Evolutionary conservation across 495 filamentous ascomycete genomes (phyloP), one percentile per base, ranked within the genome.

Genomic region (Aspergillus egyptiacus): DNA sequence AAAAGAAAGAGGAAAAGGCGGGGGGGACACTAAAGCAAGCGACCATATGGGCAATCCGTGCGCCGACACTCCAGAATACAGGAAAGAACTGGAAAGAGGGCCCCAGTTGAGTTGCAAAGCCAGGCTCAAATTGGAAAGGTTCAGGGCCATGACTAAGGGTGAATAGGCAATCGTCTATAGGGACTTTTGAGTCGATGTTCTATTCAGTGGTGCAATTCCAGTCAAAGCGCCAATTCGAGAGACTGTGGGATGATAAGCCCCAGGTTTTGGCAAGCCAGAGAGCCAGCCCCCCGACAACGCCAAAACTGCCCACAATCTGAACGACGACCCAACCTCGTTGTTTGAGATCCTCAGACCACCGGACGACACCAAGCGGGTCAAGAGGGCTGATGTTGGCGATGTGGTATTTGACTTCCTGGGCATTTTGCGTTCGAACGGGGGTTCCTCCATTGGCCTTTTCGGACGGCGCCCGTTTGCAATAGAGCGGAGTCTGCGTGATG

Each of bases 281-380:
- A 13, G 82, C 80, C 43, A 93, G 60, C 14, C 86, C 87, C 15
- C 87, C 85, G 10, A 93, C 63, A 14, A 91, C 70, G 0, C 88
- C 83, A 37, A 87, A 73, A 32, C 82, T 79, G 1, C 88, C 85
- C n/a, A 91, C 70, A 10, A 96, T 76, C 64, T 88, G 84, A n/a
- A 94, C 64, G 2, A 84, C 78, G 37, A 82, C 51, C 77, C 85
- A 83, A 2, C 87, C 79, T 48, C 73, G 79, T 20, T 73, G 71
- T 50, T 76, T 77, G 48, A 94, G 57, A 22, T 84, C 79, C n/a
- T 84, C 83, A 8, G 78, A 77, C 59, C 86, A 80, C 50, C 81
- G 73, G 49, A 91, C 70, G 18, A 95, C 56, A 2, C 88, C 88
- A 0, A 95, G 70, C 5, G 90, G 89, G 63, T 96, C 89, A 46